Evolutionary conservation across 2,329 filamentous ascomycete genomes (phyloP).

Genomic region (Aspergillus sp.): DNA sequence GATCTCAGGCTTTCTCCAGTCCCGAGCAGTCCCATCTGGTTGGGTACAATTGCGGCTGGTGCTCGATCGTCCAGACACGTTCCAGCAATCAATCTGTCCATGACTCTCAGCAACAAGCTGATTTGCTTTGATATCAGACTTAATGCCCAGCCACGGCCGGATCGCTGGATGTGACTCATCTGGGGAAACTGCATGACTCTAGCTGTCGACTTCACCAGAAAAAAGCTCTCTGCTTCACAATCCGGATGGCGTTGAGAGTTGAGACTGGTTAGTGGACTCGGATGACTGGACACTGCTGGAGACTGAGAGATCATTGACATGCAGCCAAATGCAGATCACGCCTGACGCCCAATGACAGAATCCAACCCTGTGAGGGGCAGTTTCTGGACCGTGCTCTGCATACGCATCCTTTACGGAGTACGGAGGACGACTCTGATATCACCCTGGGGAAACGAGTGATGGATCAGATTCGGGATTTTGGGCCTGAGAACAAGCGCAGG

Average conservation of each 20-base stretch:
- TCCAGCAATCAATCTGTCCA: slow-evolving; percentile 6
- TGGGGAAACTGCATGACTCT: not conserved
- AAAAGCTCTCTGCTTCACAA: not conserved
- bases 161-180: slow-evolving; percentile 1
- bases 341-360: slow-evolving; percentile 2
- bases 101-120: slow-evolving; percentile 3
- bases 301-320: slow-evolving; percentile 14
- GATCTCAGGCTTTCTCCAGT: not conserved
- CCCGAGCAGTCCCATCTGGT: not conserved
- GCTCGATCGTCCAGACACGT: slow-evolving; percentile 3
- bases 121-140: slow-evolving; percentile 2
- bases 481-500: not conserved
- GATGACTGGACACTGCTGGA: not conserved
- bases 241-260: not conserved
- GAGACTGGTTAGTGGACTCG: not conserved
- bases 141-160: not conserved
- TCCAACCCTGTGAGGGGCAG: slow-evolving; percentile 16
- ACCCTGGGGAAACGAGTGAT: not conserved
- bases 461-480: not conserved
- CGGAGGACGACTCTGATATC: slow-evolving; percentile 4
- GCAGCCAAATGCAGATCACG: slow-evolving; percentile 17
- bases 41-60: slow-evolving; percentile 5
- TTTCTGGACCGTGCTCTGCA: slow-evolving; percentile 21
- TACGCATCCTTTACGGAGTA: slow-evolving; percentile 4
- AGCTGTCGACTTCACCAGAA: not conserved